These are phyloP conservation scores for Phaseolus lunatus DNA, from an alignment of 306 rosid genomes.

Conservation along the genomic window DNA sequence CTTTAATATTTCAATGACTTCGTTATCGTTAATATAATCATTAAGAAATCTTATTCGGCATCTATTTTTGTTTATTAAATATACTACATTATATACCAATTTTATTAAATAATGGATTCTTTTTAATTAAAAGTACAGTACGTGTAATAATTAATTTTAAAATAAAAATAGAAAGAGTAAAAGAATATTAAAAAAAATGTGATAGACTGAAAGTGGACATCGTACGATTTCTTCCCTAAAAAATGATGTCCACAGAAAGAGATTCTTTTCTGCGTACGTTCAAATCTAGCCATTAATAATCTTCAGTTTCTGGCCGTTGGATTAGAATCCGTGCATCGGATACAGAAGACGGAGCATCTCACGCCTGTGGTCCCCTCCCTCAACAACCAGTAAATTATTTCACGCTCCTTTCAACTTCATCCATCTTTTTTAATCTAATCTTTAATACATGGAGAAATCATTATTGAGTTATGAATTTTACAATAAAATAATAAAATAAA, in stretches of 20 bases:
- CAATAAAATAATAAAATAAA: too few species aligned
- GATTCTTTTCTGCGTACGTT: conserved; percentile 5
- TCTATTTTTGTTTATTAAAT: too few species aligned
- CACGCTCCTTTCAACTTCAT: neutral
- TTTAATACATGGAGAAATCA: neutral
- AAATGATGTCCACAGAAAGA: neutral
- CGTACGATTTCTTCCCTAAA: neutral
- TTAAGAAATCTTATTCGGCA: too few species aligned
- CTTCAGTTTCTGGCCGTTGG: neutral
- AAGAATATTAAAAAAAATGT: neutral
- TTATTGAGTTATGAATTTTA: neutral
- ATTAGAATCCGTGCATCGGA: conserved; percentile 6
- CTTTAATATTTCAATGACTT: too few species aligned
- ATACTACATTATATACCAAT: too few species aligned
- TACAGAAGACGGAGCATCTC: neutral
- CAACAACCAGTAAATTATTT: neutral
- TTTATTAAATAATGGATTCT: too few species aligned
- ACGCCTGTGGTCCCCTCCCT: conserved; percentile 33
- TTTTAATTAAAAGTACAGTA: too few species aligned
- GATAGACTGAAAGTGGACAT: neutral
- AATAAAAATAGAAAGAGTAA: neutral
- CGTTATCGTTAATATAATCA: too few species aligned
- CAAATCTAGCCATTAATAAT: neutral
- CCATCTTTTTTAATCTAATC: neutral
- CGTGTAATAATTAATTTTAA: too few species aligned